Evolutionary conservation across 768 basidiomycete species (phyloP).

Genomic region (Boletus rubescentipes): DNA sequence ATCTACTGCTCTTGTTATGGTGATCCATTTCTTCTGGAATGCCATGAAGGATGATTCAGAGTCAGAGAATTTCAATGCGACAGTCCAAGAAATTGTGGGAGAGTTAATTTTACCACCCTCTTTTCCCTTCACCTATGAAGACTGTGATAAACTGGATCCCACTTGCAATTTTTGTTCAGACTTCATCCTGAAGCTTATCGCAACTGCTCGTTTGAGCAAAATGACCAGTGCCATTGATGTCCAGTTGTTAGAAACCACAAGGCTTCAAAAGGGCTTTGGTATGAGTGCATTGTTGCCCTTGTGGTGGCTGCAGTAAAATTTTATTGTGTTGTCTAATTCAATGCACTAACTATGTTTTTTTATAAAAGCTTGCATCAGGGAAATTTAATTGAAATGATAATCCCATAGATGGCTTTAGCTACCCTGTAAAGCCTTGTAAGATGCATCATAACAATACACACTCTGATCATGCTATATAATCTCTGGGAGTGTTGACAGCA

Average conservation of each 20-base stretch:
- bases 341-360: too few relatives aligned
- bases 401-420: too few relatives aligned
- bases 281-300: background rate
- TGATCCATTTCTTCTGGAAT: conserved; percentile 1
- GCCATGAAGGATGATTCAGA: background rate
- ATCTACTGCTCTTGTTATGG: background rate
- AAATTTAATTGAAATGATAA: too few relatives aligned
- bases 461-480: too few relatives aligned
- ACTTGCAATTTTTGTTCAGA: background rate
- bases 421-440: too few relatives aligned
- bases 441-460: too few relatives aligned
- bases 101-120: background rate
- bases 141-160: background rate
- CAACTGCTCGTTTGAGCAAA: background rate
- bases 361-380: too few relatives aligned
- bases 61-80: background rate
- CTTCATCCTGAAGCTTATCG: background rate
- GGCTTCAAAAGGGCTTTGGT: background rate
- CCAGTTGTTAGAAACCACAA: background rate
- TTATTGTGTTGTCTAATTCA: too few relatives aligned
- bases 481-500: too few relatives aligned
- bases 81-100: background rate
- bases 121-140: background rate
- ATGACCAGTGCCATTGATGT: background rate
- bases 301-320: background rate